phyloP scores from a whole-genome alignment of 352 stramenopile genomes.

The Globisporangium canariense region DNA sequence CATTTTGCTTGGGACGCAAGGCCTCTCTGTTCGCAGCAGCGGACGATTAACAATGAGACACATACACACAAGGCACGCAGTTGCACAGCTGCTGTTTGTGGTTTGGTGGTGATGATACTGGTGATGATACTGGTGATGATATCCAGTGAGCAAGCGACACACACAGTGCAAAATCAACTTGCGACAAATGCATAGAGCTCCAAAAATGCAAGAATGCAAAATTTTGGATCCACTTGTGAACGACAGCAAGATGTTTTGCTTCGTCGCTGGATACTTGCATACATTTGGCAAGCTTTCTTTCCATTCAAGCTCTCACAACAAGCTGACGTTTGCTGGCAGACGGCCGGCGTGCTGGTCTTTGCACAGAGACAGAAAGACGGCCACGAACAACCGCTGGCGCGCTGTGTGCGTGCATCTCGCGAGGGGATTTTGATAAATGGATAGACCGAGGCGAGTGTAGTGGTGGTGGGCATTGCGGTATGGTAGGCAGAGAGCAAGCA shows the following conservation, averaged over 20 bases:
- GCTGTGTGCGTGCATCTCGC: neutral
- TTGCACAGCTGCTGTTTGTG: too few species aligned
- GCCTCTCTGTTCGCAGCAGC: too few species aligned
- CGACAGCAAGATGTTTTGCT: neutral
- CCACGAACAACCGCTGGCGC: neutral
- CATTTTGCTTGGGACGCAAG: too few species aligned
- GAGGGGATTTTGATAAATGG: neutral
- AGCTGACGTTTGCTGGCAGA: neutral
- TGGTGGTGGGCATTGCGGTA: neutral
- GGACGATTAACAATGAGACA: too few species aligned
- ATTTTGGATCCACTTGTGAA: slow-evolving; percentile 1
- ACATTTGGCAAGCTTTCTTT: neutral
- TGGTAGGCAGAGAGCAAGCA: neutral
- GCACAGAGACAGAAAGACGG: slow-evolving; percentile 7
- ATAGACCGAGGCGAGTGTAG: neutral
- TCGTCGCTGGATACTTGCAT: neutral
- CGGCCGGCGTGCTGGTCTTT: neutral
- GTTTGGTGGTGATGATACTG: too few species aligned
- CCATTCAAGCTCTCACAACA: too few species aligned
- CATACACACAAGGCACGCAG: too few species aligned
- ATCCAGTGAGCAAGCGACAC: neutral
- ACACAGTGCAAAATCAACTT: neutral
- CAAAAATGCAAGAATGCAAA: neutral
- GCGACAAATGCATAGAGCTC: neutral
- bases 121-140: neutral